Evolutionary conservation across 1,139 yeast species (phyloP), one percentile per base, ranked within the genome.

Genomic region (Blastobotrys proliferans): DNA sequence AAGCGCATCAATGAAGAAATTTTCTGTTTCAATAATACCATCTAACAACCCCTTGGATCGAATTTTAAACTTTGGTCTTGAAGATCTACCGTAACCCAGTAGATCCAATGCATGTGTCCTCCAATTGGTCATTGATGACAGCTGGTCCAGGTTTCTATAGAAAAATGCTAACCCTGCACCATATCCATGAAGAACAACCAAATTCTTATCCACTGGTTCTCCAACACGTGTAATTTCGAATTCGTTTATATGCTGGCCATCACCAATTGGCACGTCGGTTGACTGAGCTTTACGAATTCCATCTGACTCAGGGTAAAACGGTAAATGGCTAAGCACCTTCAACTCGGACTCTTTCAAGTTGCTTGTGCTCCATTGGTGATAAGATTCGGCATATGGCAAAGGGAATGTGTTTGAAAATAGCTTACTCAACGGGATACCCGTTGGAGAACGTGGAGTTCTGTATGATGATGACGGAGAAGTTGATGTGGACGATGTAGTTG

Each of bases 161-260:
- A 80, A 92, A 58, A 92, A 83, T 18, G 94, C 92, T 13, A 83
- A 71, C 0, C 95, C 83, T 0, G 97, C 94, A 0, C 95, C 96
- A 62, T 86, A 88, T 0, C 98, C 98, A 60, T 92, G 98, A 13
- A 92, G 57, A 55, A 92, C 70, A 3, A 88, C 87, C 19, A 83
- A 55, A 20, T 52, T 50, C 51, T 53, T 49, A 14, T 47, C 38
- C 10, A 47, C 48, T 4, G 47, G 39, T 24, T 51, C 56, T 4
- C 45, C 42, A 10, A 49, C 46, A 6, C 60, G 58, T n/a, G 54
- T 49, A 41, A 68, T 52, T 40, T 67, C 67, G 44, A 83, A 74
- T 55, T 82, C 85, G 57, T 81, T 83, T 56, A 85, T 73, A 51
- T 61, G 70, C 22, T 72, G 66, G 8, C 73, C 70, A 26, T 71